These are phyloP conservation scores for Verticillium tricorpus DNA, from an alignment of 2,329 filamentous ascomycete species.

Conservation along the genomic window DNA sequence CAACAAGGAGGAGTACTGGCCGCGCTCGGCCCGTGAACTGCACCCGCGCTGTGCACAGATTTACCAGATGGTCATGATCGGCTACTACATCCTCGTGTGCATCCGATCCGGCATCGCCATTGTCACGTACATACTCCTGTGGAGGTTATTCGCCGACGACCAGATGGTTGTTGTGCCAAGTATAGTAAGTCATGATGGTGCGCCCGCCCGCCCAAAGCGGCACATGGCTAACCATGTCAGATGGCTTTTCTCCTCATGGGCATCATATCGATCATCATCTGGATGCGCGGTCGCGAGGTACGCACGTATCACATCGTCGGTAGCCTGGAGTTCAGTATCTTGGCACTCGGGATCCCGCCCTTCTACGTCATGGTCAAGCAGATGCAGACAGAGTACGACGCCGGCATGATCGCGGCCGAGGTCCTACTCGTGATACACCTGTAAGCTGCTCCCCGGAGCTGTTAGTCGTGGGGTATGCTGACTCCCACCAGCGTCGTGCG, in stretches of 20 bases:
- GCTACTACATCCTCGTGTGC: conserved; percentile 32
- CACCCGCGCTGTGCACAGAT: not conserved
- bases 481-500: conserved; percentile 27
- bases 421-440: conserved; percentile 11
- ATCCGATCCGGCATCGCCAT: conserved; percentile 31
- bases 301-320: conserved; percentile 35
- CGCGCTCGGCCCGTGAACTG: not conserved
- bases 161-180: conserved; percentile 26
- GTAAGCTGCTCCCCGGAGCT: conserved; percentile 24
- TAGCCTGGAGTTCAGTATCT: conserved; percentile 29
- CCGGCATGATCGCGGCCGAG: conserved; percentile 1
- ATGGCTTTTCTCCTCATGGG: conserved; percentile 28
- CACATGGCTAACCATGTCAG: conserved; percentile 4
- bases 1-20: not conserved
- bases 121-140: conserved; percentile 30
- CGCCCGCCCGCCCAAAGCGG: too few species aligned
- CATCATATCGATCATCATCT: not conserved
- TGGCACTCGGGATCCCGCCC: conserved; percentile 24
- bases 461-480: not conserved
- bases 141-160: conserved; percentile 28
- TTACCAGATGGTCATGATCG: conserved; percentile 21
- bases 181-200: conserved; percentile 22
- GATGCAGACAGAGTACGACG: not conserved
- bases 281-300: conserved; percentile 22
- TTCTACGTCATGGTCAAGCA: conserved; percentile 15